Percentiles rank a stretch among this genome's conserved stretches.
phyloP scores from a whole-genome alignment of 2,329 filamentous ascomycete species.

The Alternaria longipes region DNA sequence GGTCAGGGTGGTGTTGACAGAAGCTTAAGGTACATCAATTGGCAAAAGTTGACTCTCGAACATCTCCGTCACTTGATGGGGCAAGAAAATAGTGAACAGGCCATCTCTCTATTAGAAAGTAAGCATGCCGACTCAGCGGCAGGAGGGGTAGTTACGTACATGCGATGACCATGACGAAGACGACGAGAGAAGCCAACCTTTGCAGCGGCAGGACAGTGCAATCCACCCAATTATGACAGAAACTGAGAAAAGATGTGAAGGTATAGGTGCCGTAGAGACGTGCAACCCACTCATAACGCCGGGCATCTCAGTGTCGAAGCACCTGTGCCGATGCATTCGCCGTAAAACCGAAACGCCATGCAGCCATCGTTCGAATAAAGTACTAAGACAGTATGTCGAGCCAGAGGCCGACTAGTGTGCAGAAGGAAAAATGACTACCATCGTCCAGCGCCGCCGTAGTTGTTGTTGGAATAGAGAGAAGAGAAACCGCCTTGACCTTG shows the following conservation, averaged over 20 bases:
- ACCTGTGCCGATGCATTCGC: conserved; percentile 52
- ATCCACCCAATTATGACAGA: conserved; percentile 43
- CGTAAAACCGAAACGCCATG: conserved; percentile 51
- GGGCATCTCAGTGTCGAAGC: conserved; percentile 46
- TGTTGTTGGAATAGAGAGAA: conserved; percentile 76
- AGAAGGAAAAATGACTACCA: conserved; percentile 49
- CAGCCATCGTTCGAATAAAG: conserved; percentile 43
- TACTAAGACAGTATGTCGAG: conserved; percentile 46
- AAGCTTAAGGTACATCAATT: conserved; percentile 42
- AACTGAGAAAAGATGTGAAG: conserved; percentile 35
- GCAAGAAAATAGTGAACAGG: conserved; percentile 43
- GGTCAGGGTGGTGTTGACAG: conserved; percentile 24
- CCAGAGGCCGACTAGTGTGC: conserved; percentile 41
- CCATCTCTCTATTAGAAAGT: conserved; percentile 55
- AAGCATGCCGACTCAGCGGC: conserved; percentile 53
- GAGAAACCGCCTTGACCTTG: conserved; percentile 94
- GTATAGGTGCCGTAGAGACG: conserved; percentile 46
- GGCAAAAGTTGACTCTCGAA: conserved; percentile 41
- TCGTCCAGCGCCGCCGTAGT: conserved; percentile 52
- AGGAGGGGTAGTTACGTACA: conserved; percentile 56
- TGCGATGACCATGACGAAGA: conserved; percentile 57
- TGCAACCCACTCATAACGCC: conserved; percentile 49
- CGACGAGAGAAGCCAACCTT: conserved; percentile 53
- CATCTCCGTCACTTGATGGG: conserved; percentile 53
- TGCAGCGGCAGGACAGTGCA: conserved; percentile 47